Percentiles rank a stretch among this genome's conserved stretches.
Conservation (phyloP, 768 basidiomycete species). For the Kwoniella botswanensis region DNA sequence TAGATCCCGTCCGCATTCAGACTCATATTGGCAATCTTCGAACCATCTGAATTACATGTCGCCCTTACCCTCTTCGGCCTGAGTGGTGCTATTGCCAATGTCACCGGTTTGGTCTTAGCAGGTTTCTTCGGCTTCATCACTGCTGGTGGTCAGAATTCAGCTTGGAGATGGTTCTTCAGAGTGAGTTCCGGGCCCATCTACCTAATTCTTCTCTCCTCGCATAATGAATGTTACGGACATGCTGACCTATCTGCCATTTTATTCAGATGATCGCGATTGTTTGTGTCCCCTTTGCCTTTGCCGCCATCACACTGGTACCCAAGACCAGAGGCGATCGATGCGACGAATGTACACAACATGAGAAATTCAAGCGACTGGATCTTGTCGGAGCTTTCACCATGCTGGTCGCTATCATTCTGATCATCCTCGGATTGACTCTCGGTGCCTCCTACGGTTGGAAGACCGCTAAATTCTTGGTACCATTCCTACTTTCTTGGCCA, state of each 20-base stretch:
- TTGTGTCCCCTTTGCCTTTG: slow-evolving; percentile 28
- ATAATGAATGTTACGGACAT: too few species aligned
- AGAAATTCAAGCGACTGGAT: slow-evolving; percentile 48
- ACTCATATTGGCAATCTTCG: slow-evolving; percentile 44
- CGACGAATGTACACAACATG: slow-evolving; percentile 17
- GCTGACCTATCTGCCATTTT: background rate
- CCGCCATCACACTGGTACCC: slow-evolving; percentile 28
- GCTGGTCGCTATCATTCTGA: slow-evolving; percentile 48
- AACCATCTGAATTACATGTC: slow-evolving; percentile 28
- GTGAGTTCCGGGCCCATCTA: background rate
- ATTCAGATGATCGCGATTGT: slow-evolving; percentile 25
- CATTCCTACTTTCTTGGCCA: slow-evolving; percentile 47
- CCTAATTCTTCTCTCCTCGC: too few species aligned
- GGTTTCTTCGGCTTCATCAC: slow-evolving; percentile 47
- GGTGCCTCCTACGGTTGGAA: slow-evolving; percentile 54
- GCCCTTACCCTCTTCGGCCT: slow-evolving; percentile 41
- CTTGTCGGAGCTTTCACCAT: slow-evolving; percentile 45
- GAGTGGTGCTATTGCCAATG: slow-evolving; percentile 38
- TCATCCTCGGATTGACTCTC: slow-evolving; percentile 54
- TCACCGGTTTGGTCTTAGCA: slow-evolving; percentile 35
- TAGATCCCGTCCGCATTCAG: slow-evolving; percentile 43
- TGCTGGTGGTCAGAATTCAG: slow-evolving; percentile 35
- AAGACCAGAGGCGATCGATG: slow-evolving; percentile 25
- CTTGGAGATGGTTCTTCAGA: slow-evolving; percentile 54
- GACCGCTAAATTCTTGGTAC: slow-evolving; percentile 48